Evolutionary conservation across 2,329 filamentous ascomycete genomes (phyloP).

Genomic region (Fusarium liriodendri): DNA sequence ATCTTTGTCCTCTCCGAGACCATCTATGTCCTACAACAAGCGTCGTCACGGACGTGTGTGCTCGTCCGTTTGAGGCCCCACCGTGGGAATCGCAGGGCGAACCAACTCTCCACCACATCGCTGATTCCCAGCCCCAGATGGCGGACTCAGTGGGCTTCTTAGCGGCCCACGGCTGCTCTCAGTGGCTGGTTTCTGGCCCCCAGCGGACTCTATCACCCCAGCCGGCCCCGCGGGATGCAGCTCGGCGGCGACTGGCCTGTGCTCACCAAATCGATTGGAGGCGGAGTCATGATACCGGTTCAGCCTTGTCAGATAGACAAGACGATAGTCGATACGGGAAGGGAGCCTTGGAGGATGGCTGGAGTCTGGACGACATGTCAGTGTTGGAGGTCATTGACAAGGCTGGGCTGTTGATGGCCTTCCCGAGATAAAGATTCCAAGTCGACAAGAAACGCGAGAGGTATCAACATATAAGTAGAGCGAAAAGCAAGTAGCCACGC

Average conservation of each 20-base stretch:
- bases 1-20: slow-evolving; percentile 3
- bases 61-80: slow-evolving; percentile 27
- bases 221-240: slow-evolving; percentile 29
- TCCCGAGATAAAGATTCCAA: not conserved
- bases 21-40: slow-evolving; percentile 1
- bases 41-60: not conserved
- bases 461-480: not conserved
- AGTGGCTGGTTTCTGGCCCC: slow-evolving; percentile 22
- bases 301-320: slow-evolving; percentile 39
- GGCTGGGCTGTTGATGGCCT: not conserved
- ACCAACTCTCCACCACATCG: slow-evolving; percentile 37
- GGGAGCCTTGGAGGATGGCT: slow-evolving; percentile 13
- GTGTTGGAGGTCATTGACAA: not conserved
- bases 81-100: slow-evolving; percentile 37
- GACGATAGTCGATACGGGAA: slow-evolving; percentile 6
- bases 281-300: slow-evolving; percentile 28
- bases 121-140: slow-evolving; percentile 24
- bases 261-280: slow-evolving; percentile 25
- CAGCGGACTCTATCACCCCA: slow-evolving; percentile 19
- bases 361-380: not conserved
- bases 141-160: slow-evolving; percentile 16
- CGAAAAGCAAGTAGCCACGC: slow-evolving; percentile 16
- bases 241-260: slow-evolving; percentile 25
- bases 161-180: slow-evolving; percentile 5
- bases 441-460: not conserved